These are phyloP conservation scores for Cystobasidium slooffiae DNA, from an alignment of 1,284 basidiomycete genomes.

Conservation along the genomic window DNA sequence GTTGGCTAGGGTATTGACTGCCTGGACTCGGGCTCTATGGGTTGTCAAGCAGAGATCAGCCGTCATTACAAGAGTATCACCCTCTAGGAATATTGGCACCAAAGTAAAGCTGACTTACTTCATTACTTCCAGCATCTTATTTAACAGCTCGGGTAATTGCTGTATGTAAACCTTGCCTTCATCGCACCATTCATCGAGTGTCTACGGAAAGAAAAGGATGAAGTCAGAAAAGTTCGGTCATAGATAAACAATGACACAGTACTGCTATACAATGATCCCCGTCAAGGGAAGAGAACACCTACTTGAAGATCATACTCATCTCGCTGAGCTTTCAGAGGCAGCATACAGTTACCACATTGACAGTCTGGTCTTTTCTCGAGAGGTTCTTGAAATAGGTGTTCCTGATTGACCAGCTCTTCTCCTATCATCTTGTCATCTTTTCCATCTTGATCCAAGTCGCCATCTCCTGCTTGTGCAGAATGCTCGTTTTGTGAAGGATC, in stretches of 20 bases:
- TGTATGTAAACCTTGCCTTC: constrained; percentile 5
- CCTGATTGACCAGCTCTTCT: too few relatives aligned
- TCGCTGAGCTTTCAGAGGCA: neutral
- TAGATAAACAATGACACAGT: neutral
- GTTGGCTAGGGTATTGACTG: neutral
- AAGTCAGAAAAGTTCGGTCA: too few relatives aligned
- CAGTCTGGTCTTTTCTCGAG: constrained; percentile 1
- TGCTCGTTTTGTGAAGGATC: too few relatives aligned
- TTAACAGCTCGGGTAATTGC: neutral
- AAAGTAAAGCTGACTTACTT: neutral
- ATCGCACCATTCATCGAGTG: constrained; percentile 17
- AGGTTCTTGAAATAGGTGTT: neutral
- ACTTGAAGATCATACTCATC: constrained; percentile 21
- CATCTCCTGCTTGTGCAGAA: neutral
- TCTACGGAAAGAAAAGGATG: neutral
- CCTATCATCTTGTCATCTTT: neutral
- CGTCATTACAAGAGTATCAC: neutral
- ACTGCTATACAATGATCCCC: neutral
- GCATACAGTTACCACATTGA: neutral
- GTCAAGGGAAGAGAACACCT: neutral
- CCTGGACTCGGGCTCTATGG: neutral
- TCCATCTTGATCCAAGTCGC: neutral
- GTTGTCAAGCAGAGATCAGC: too few relatives aligned
- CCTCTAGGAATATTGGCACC: neutral
- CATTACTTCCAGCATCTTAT: constrained; percentile 7